Evolutionary conservation across 2,329 filamentous ascomycete genomes (phyloP).

Genomic region (Hymenoscyphus repandus): DNA sequence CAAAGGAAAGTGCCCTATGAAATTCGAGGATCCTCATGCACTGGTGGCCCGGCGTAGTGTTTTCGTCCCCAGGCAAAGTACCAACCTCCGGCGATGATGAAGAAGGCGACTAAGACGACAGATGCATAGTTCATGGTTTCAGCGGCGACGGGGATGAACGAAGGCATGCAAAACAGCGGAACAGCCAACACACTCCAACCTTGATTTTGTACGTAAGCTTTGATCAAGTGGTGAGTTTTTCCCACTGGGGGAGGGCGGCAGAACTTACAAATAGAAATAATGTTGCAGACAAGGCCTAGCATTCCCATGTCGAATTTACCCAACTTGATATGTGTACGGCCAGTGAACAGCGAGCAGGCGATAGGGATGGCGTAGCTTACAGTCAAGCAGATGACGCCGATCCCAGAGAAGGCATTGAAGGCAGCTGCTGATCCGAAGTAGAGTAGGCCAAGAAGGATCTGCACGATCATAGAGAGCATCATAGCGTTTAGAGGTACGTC

Average conservation of each 20-base stretch:
- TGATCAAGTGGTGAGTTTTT: not conserved
- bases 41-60: conserved; percentile 47
- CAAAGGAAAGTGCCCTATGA: too few relatives aligned
- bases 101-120: conserved; percentile 66
- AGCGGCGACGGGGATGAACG: conserved; percentile 53
- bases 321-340: conserved; percentile 44
- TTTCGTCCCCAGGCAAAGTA: conserved; percentile 66
- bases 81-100: conserved; percentile 56
- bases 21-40: conserved; percentile 36
- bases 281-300: conserved; percentile 57
- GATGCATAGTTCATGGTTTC: conserved; percentile 55
- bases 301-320: conserved; percentile 58
- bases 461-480: conserved; percentile 63
- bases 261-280: conserved; percentile 24
- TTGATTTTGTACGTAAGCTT: conserved; percentile 27
- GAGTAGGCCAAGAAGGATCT: conserved; percentile 59
- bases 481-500: conserved; percentile 66
- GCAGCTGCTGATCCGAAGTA: conserved; percentile 65
- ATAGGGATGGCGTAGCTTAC: conserved; percentile 65
- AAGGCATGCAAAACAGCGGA: conserved; percentile 71
- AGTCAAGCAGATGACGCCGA: conserved; percentile 65
- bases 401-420: conserved; percentile 69
- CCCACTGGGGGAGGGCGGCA: not conserved
- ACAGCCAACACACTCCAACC: conserved; percentile 64
- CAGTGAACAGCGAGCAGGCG: conserved; percentile 54